phyloP scores from a whole-genome alignment of 495 filamentous ascomycete species.

The Penicillium diatomitis region DNA sequence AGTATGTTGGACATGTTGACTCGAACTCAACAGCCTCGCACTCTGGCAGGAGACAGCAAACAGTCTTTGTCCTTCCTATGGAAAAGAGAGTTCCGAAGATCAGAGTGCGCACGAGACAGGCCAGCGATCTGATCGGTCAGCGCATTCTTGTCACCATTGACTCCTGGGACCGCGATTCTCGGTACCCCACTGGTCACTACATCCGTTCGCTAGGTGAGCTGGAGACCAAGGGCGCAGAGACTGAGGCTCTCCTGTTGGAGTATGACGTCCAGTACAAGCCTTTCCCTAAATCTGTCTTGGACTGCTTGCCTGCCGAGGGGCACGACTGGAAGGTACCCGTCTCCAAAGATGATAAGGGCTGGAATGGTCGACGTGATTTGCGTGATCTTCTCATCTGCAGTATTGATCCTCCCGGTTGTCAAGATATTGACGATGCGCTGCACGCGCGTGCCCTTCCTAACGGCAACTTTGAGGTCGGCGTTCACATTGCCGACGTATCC shows the following conservation, averaged over 20 bases:
- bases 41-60: constrained; percentile 76
- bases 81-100: constrained; percentile 97
- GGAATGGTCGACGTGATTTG: constrained; percentile 75
- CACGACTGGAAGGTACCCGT: constrained; percentile 88
- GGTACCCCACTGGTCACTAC: constrained; percentile 90
- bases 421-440: constrained; percentile 96
- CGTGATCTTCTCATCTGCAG: constrained; percentile 86
- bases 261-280: constrained; percentile 97
- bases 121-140: constrained; percentile 76
- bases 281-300: constrained; percentile 88
- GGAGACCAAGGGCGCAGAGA: constrained; percentile 92
- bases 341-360: constrained; percentile 67
- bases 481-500: constrained; percentile 98
- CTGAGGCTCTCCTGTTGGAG: constrained; percentile 86
- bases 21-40: constrained; percentile 68
- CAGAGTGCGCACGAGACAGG: constrained; percentile 81
- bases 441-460: constrained; percentile 80
- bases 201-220: constrained; percentile 86
- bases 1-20: constrained; percentile 94
- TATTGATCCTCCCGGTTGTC: constrained; percentile 92
- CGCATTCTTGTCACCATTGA: constrained; percentile 93
- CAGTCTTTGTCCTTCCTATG: constrained; percentile 92
- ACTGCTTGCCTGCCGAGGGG: constrained; percentile 85
- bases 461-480: constrained; percentile 91
- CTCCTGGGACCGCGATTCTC: constrained; percentile 84